phyloP scores from a whole-genome alignment of 805 yeast genomes.

The Myxozyma kluyveri region DNA sequence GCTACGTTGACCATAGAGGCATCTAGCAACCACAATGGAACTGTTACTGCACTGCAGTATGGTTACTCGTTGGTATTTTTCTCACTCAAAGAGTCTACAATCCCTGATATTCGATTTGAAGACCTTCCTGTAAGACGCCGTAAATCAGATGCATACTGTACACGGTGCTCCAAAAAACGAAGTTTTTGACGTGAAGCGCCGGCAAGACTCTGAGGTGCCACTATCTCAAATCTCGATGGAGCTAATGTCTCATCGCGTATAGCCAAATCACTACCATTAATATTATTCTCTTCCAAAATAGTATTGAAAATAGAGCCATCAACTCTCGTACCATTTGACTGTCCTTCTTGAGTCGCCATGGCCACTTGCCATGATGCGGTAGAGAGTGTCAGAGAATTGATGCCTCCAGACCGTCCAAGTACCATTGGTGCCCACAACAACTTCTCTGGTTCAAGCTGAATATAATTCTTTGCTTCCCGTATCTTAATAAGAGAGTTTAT shows the following conservation, averaged over 20 bases:
- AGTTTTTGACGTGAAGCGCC: conserved; percentile 11
- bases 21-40: too few species aligned
- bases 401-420: conserved; percentile 84
- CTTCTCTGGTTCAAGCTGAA: conserved; percentile 49
- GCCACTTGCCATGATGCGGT: conserved; percentile 16
- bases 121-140: too few species aligned
- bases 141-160: too few species aligned
- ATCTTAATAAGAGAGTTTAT: conserved; percentile 46
- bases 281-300: not conserved
- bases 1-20: too few species aligned
- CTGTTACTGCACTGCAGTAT: too few species aligned
- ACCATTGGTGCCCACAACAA: conserved; percentile 79
- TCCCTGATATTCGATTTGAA: too few species aligned
- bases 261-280: not conserved
- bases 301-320: not conserved
- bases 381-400: conserved; percentile 35
- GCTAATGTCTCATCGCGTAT: not conserved
- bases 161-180: conserved; percentile 19
- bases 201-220: conserved; percentile 15
- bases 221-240: conserved; percentile 11
- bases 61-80: too few species aligned
- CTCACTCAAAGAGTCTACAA: too few species aligned
- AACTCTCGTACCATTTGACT: not conserved
- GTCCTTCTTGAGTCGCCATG: not conserved
- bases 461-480: conserved; percentile 58